phyloP scores from a whole-genome alignment of 179 eudicot genomes.

The Spergularia azorica region DNA sequence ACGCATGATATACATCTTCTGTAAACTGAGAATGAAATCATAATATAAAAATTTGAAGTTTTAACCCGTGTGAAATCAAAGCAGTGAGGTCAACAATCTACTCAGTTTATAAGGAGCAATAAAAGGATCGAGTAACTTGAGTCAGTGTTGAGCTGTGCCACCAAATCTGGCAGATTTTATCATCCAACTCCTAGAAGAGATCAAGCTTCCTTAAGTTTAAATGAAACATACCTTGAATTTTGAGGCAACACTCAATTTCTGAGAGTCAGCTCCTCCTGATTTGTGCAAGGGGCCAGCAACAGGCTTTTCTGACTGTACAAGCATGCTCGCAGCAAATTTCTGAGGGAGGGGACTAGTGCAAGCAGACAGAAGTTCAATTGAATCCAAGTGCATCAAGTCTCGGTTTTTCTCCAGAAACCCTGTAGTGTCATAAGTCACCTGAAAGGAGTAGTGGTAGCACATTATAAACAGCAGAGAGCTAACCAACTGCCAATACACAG shows the following conservation, averaged over 20 bases:
- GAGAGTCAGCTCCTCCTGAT: constrained; percentile 98
- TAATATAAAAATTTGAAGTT: neutral
- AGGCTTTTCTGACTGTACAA: constrained; percentile 79
- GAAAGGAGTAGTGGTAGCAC: constrained; percentile 15
- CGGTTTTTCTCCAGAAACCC: constrained; percentile 97
- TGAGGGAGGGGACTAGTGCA: constrained; percentile 80
- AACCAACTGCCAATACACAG: neutral
- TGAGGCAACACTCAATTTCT: constrained; percentile 88
- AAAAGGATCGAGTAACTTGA: constrained; percentile 7
- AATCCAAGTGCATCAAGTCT: constrained; percentile 78
- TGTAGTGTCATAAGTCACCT: constrained; percentile 87
- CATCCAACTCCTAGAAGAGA: neutral
- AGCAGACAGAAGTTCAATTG: constrained; percentile 86
- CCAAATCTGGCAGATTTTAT: neutral
- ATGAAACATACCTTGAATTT: constrained; percentile 81
- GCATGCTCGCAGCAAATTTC: constrained; percentile 75
- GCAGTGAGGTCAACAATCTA: constrained; percentile 2
- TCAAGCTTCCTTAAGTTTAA: constrained; percentile 6
- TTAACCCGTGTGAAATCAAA: neutral
- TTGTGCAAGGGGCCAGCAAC: constrained; percentile 74
- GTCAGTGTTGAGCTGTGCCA: neutral
- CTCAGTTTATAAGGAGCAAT: neutral
- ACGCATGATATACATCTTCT: neutral
- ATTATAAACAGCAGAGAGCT: neutral
- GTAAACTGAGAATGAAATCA: neutral